Evolutionary conservation across 2,329 filamentous ascomycete species (phyloP).

Genomic region (Penicillium sp.): DNA sequence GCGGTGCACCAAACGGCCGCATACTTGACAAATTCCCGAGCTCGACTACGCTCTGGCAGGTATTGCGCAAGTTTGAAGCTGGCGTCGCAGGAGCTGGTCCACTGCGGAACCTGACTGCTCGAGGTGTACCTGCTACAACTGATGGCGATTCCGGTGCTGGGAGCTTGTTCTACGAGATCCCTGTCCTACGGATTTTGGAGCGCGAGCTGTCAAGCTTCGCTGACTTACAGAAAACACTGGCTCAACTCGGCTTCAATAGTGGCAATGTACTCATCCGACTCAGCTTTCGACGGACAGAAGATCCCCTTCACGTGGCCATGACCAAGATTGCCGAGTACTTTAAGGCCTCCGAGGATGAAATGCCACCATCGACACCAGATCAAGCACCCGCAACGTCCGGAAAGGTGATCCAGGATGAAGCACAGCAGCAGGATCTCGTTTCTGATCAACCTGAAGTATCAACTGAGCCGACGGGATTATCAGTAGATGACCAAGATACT

Average conservation of each 20-base stretch:
- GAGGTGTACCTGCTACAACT: slow-evolving; percentile 64
- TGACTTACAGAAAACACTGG: slow-evolving; percentile 85
- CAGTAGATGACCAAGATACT: slow-evolving; percentile 13
- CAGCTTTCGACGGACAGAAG: slow-evolving; percentile 71
- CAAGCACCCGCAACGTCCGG: slow-evolving; percentile 5
- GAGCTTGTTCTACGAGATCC: slow-evolving; percentile 82
- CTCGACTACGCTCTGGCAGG: slow-evolving; percentile 82
- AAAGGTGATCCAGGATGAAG: slow-evolving; percentile 4
- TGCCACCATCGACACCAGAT: slow-evolving; percentile 22
- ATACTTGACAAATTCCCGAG: slow-evolving; percentile 83
- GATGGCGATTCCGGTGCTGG: slow-evolving; percentile 60
- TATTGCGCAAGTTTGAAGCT: slow-evolving; percentile 86
- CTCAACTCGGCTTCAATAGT: slow-evolving; percentile 80
- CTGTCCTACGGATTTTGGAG: slow-evolving; percentile 79
- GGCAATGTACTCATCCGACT: slow-evolving; percentile 78
- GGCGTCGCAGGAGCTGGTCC: slow-evolving; percentile 60
- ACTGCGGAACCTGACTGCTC: slow-evolving; percentile 77
- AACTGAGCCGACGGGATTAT: background rate
- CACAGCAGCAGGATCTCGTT: slow-evolving; percentile 11
- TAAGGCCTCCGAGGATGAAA: slow-evolving; percentile 45
- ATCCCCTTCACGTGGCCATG: slow-evolving; percentile 83
- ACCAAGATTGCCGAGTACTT: slow-evolving; percentile 75
- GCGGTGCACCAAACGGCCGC: slow-evolving; percentile 62
- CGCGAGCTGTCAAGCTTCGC: slow-evolving; percentile 72
- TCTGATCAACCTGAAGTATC: slow-evolving; percentile 8